Base-by-base conservation (phyloP, 2,329 filamentous ascomycete species). In the Mycogone perniciosa region DNA sequence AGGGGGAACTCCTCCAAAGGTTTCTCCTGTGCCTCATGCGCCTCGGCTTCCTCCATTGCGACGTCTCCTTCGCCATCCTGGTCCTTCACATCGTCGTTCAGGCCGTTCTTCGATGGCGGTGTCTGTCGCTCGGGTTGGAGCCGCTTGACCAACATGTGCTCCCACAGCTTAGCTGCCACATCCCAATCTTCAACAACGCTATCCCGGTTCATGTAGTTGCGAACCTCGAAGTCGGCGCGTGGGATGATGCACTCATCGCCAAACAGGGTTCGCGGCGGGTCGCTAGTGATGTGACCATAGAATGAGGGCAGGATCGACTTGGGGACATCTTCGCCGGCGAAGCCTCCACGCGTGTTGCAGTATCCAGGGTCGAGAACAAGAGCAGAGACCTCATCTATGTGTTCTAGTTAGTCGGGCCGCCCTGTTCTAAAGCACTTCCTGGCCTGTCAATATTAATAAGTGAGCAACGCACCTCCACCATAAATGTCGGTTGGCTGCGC, bases 111-210 rank as follows among this genome's bases (percentile, higher is more conserved):
- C 20, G 80, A 75, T 1, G 89, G 83, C 42, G 84, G 79, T 6
- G 81, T 82, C 42, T 83, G 81, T 60, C 82, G 84, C 49, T 84
- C 77, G 51, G 88, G 88, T 46, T 93, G 95, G 58, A 99, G 77
- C 56, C 90, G 84, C 60, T 89, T 90, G 53, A 91, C 88, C 56
- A 99, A 87, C 62, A 90, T 84, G 70, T 95, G 86, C 68, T 97
- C 91, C 91, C 92, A 99, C 50, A 97, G 73, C 67, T 86, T 86
- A 54, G 88, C 80, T 30, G 91, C 92, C 44, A 85, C 84, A 58
- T 99, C 93, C 93, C 93, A 99, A 69, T 99, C 91, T 68, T 96
- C 89, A 44, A 99, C 93, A 46, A 91, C 81, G 63, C 89, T 89
- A 62, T 96, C 91, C 61, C 81, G 80, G 62, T 84, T 85, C 81